phyloP scores from a whole-genome alignment of 1,284 basidiomycete species.

The Moniliella sp. region DNA sequence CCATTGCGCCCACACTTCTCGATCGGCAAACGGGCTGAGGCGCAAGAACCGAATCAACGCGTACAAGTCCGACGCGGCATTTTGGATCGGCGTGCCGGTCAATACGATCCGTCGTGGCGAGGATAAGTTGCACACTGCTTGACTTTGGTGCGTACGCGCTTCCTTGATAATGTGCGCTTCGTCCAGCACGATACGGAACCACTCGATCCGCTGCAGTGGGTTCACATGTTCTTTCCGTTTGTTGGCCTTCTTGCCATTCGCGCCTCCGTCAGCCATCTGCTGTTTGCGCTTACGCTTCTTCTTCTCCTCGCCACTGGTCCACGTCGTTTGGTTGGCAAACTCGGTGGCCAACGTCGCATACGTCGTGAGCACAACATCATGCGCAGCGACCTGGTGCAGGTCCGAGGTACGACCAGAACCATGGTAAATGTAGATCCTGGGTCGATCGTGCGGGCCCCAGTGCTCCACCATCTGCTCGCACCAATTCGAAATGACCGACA shows the following conservation, averaged over 20 bases:
- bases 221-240: constrained; percentile 39
- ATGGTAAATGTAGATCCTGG: constrained; percentile 75
- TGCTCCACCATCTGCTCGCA: constrained; percentile 92
- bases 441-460: constrained; percentile 16
- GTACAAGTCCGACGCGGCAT: constrained; percentile 91
- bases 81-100: constrained; percentile 93
- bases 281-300: constrained; percentile 37
- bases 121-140: constrained; percentile 78
- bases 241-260: constrained; percentile 42
- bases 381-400: constrained; percentile 61
- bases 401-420: constrained; percentile 71
- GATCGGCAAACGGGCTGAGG: constrained; percentile 74
- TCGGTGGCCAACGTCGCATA: constrained; percentile 87
- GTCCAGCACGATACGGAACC: constrained; percentile 92
- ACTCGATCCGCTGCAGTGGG: constrained; percentile 79
- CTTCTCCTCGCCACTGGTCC: constrained; percentile 6
- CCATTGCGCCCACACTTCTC: constrained; percentile 71
- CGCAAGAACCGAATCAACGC: constrained; percentile 88
- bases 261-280: constrained; percentile 21
- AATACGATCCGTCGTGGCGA: constrained; percentile 78
- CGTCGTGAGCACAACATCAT: constrained; percentile 91
- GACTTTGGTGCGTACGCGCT: constrained; percentile 70
- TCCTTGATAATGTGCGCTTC: constrained; percentile 98
- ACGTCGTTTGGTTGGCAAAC: constrained; percentile 55
- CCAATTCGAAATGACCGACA: constrained; percentile 94